phyloP scores from a whole-genome alignment of 2,329 filamentous ascomycete species.

The Drechslera avenae region DNA sequence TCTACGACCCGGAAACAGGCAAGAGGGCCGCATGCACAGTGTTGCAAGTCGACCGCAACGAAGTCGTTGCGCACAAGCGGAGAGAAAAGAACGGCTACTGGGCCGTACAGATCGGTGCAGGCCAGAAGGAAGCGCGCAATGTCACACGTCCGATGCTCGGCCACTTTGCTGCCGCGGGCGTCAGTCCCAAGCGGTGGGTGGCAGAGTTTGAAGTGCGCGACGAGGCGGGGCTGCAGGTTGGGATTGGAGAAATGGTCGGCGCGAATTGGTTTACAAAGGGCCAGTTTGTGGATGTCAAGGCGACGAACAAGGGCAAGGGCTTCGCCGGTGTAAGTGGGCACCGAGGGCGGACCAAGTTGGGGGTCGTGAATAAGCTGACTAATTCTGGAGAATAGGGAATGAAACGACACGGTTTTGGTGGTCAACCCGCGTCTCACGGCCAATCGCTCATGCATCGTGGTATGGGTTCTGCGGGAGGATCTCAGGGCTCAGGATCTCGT shows the following conservation, averaged over 20 bases:
- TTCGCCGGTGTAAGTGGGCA: slow-evolving; percentile 73
- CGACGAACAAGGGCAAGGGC: slow-evolving; percentile 82
- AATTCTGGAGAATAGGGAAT: slow-evolving; percentile 65
- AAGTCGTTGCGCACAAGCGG: slow-evolving; percentile 88
- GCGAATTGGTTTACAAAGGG: slow-evolving; percentile 93
- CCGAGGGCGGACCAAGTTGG: neutral
- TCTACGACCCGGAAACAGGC: slow-evolving; percentile 78
- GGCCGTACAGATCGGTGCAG: slow-evolving; percentile 87
- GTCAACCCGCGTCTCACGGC: slow-evolving; percentile 91
- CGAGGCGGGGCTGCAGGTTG: slow-evolving; percentile 71
- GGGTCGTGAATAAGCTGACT: neutral
- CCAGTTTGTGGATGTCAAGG: slow-evolving; percentile 86
- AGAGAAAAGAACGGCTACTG: slow-evolving; percentile 83
- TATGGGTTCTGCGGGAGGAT: slow-evolving; percentile 86
- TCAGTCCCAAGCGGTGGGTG: slow-evolving; percentile 82
- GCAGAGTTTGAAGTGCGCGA: slow-evolving; percentile 85
- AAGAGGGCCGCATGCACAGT: slow-evolving; percentile 85
- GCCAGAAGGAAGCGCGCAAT: slow-evolving; percentile 74
- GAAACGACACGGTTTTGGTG: slow-evolving; percentile 90
- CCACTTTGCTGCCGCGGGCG: slow-evolving; percentile 80
- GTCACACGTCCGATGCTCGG: slow-evolving; percentile 83
- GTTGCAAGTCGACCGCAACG: slow-evolving; percentile 88
- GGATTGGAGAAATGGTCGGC: slow-evolving; percentile 74
- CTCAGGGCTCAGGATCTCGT: slow-evolving; percentile 89
- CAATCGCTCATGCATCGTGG: slow-evolving; percentile 92